Base-by-base conservation (phyloP, 169 alveolate genomes). In the Plasmodium inui region DNA sequence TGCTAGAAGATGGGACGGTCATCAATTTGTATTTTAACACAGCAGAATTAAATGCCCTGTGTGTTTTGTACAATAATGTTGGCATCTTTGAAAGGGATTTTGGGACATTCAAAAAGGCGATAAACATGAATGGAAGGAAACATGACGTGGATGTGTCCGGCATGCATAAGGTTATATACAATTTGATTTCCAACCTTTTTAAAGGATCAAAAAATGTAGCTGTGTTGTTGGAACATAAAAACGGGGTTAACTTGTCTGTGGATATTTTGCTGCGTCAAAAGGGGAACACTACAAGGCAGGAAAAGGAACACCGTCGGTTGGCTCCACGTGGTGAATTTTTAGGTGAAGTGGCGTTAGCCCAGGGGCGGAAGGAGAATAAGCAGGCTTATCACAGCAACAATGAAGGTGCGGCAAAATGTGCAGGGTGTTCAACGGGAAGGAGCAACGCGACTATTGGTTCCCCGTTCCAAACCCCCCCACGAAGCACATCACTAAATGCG, bases 21-120 rank as follows among this genome's bases (percentile, higher is more conserved):
- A 82, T 82, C 30, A 82, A 91, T 82, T 37, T 91, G 41, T 91
- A 91, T 91, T 91, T 91, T 82, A 91, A 91, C 67, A 91, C 22
- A 46, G 85, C 82, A 81, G 92, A 91, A 72, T 37, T 70, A 70
- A 72, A 91, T 82, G 70, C 81, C 34, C 84, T 91, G 26, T 22
- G 53, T 67, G 37, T 91, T 32, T 73, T 91, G 72, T 7, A 89
- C 46, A 44, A 89, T 19, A 3, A 44, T 91, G 57, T 91, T 4
- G 44, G 44, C 61, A 57, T 14, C 10, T 72, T 81, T 57, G 55
- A 81, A 37, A 57, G 9, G 46, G 37, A 70, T 46, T 82, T 91
- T 34, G 44, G 46, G 12, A 44, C 30, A 34, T 71, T 81, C 17
- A 91, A 91, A 71, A 53, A 91, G 12, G 26, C 71, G 17, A 82